Percentiles rank a stretch among this genome's conserved stretches.
Evolutionary conservation across 768 basidiomycete genomes (phyloP).

Genomic region (Pisolithus sp.): DNA sequence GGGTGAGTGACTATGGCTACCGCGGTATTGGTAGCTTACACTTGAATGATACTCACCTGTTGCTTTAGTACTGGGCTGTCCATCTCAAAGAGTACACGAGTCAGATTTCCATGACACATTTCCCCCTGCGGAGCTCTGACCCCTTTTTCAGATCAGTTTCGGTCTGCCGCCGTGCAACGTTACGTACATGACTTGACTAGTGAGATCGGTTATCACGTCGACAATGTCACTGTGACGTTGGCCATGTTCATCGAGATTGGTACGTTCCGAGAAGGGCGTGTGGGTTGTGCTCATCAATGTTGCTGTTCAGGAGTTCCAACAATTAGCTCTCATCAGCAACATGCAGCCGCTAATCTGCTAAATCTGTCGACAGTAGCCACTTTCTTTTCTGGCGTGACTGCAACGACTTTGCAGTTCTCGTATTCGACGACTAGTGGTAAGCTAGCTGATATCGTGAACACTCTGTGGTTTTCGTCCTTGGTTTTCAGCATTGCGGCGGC

Average conservation of each 20-base stretch:
- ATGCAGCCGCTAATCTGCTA: slow-evolving; percentile 41
- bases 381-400: slow-evolving; percentile 51
- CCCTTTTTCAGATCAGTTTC: slow-evolving; percentile 38
- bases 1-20: slow-evolving; percentile 24
- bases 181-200: slow-evolving; percentile 46
- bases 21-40: slow-evolving; percentile 5
- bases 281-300: slow-evolving; percentile 22
- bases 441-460: slow-evolving; percentile 40
- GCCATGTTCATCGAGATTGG: slow-evolving; percentile 50
- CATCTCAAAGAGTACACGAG: slow-evolving; percentile 44
- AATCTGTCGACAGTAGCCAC: slow-evolving; percentile 50
- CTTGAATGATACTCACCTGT: not conserved
- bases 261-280: slow-evolving; percentile 22
- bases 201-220: slow-evolving; percentile 49
- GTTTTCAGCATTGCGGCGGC: slow-evolving; percentile 51
- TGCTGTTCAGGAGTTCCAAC: slow-evolving; percentile 40
- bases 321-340: slow-evolving; percentile 49
- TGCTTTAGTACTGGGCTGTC: slow-evolving; percentile 45
- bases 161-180: slow-evolving; percentile 45
- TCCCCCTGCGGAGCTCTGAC: slow-evolving; percentile 1
- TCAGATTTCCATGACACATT: slow-evolving; percentile 9
- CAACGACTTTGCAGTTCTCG: slow-evolving; percentile 45
- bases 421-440: slow-evolving; percentile 28
- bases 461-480: slow-evolving; percentile 49
- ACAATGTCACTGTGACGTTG: slow-evolving; percentile 45